Base-by-base conservation (phyloP, 73 alveolate genomes). In the Urostyla sp. region DNA sequence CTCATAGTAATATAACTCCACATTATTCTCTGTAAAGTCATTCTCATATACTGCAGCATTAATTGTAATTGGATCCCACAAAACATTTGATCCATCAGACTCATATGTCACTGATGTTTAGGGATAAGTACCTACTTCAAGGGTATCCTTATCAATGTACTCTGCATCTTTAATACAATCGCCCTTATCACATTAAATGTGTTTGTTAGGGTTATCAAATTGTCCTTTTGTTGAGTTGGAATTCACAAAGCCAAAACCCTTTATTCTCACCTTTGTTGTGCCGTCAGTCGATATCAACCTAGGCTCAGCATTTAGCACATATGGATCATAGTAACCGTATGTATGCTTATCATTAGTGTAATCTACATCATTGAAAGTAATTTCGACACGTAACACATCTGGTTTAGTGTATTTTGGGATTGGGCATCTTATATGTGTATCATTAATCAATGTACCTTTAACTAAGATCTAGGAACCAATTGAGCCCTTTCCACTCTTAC, bases 171-270 rank as follows among this genome's bases (percentile, higher is more conserved):
- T 52, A 34, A 89, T 67, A 84, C 99, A 95, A 31, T 11, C 67
- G 56, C 11, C 88, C 91, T 51, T 60, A 60, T 61, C 98, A 95
- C 27, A 58, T 53, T 6, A 92, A n/a, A 59, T 10, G 92, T 67
- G 37, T 80, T 11, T 84, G 61, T 49, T 35, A 53, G 45, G 11
- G 0, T 35, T n/a, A 92, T 69, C 51, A 84, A 83, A 0, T 95
- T 93, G 37, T 11, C 91, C 85, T 86, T 89, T 84, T 57, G 88
- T 54, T 44, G 57, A 85, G 5, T 88, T 75, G 13, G 98, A 83
- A 57, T 95, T 78, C 2, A 96, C 99, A 84, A 92, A 95, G 20
- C 99, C 99, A 75, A 88, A 95, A 32, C 99, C 99, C 11, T 87
- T 75, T 36, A 92, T 90, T 59, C 61, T 90, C 37, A 95, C 78